Conservation (phyloP, 2,329 filamentous ascomycete genomes). For the Mycosphaerella sp. region DNA sequence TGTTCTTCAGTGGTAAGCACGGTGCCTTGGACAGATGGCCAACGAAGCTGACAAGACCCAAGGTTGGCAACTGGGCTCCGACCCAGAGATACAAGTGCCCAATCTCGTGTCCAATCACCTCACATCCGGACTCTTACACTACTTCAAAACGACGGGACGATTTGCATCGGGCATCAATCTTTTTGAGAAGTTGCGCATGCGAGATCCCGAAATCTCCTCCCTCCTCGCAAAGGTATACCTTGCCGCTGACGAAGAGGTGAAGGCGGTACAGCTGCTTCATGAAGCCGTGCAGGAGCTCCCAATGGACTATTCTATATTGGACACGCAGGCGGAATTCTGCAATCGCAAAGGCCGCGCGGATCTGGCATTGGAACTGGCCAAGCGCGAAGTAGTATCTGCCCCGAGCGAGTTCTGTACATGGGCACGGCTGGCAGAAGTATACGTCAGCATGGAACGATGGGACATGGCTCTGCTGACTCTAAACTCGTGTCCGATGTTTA, state of each 20-base stretch:
- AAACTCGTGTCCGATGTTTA: conserved; percentile 99
- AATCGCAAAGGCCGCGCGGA: conserved; percentile 79
- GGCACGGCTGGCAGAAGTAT: conserved; percentile 88
- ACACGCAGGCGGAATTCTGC: conserved; percentile 88
- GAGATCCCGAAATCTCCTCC: conserved; percentile 90
- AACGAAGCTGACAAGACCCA: conserved; percentile 8
- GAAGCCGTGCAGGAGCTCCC: conserved; percentile 83
- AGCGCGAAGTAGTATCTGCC: conserved; percentile 87
- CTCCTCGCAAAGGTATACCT: conserved; percentile 85
- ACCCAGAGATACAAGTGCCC: conserved; percentile 94
- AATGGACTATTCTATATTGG: conserved; percentile 96
- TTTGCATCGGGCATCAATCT: conserved; percentile 95
- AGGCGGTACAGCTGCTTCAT: conserved; percentile 80
- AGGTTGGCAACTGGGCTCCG: conserved; percentile 94
- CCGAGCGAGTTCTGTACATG: conserved; percentile 97
- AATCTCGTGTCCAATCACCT: conserved; percentile 96
- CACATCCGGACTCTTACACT: conserved; percentile 85
- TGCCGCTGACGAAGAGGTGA: conserved; percentile 95
- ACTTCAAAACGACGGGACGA: conserved; percentile 90
- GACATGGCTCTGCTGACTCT: conserved; percentile 89
- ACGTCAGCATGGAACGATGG: conserved; percentile 92
- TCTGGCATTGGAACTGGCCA: conserved; percentile 86
- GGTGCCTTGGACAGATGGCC: background rate
- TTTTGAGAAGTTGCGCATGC: conserved; percentile 87
- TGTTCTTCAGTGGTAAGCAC: conserved; percentile 81